A percentile compares a stretch with the other conserved stretches of the same genome.
Conservation (phyloP, 2,329 filamentous ascomycete genomes). For the Exutisphaerella laricina region DNA sequence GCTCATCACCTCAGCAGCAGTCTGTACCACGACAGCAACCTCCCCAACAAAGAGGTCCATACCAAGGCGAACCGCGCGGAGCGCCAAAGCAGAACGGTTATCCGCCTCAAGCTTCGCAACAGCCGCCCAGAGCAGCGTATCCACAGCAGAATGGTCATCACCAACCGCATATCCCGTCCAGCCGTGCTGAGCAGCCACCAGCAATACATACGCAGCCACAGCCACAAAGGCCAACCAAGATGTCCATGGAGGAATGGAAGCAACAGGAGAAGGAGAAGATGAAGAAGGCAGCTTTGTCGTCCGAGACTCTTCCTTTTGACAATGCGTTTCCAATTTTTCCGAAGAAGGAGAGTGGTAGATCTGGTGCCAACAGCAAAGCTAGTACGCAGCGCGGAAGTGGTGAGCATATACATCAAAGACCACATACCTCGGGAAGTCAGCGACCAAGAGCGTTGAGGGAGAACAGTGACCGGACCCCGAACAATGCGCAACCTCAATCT, state of each 20-base stretch:
- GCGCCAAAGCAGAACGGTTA: constrained; percentile 12
- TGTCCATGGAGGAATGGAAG: constrained; percentile 34
- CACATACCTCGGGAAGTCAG: constrained; percentile 7
- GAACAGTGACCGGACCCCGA: constrained; percentile 10
- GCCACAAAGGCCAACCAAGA: constrained; percentile 15
- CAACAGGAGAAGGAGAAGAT: constrained; percentile 29
- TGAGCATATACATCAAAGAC: constrained; percentile 14
- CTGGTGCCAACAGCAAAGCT: constrained; percentile 12
- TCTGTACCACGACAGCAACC: constrained; percentile 10
- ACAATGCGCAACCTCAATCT: constrained; percentile 5
- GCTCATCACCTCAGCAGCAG: constrained; percentile 14
- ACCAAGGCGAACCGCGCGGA: constrained; percentile 7
- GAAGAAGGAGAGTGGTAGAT: constrained; percentile 18
- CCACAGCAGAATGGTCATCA: constrained; percentile 5
- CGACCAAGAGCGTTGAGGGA: constrained; percentile 12
- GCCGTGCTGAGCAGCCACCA: background rate
- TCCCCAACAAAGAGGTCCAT: constrained; percentile 5
- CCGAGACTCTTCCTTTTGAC: constrained; percentile 34
- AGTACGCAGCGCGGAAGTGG: constrained; percentile 21
- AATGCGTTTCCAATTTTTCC: constrained; percentile 47
- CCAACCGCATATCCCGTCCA: background rate
- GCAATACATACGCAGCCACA: constrained; percentile 5
- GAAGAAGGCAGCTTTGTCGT: constrained; percentile 26
- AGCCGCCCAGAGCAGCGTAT: constrained; percentile 1
- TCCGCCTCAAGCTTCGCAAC: constrained; percentile 7